Base-by-base conservation (phyloP, 2,329 filamentous ascomycete species). In the Alternaria viburni region DNA sequence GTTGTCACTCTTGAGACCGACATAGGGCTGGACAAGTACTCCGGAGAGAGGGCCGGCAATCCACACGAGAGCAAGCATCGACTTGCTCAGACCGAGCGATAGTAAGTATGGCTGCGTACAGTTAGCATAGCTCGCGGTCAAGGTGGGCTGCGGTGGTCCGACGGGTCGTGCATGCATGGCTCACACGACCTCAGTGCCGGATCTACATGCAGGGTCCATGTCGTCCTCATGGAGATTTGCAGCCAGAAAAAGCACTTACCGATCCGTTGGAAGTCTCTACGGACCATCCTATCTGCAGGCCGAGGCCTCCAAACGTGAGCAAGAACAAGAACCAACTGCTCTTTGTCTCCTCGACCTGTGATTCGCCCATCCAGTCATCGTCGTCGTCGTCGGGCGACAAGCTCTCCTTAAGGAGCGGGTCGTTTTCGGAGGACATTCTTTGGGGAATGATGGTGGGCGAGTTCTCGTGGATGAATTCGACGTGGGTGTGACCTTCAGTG, bases 231-330 rank as follows among this genome's bases (percentile, higher is more conserved):
- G 12, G 46, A 54, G 15, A 4, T 55, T 23, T 28, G 3, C 15
- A n/a, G 28, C 11, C 6, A 6, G 47, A 36, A 55, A 54, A 51
- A 54, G 21, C 51, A 81, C 85, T 74, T 78, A 87, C 86, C 57
- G 95, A 97, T 71, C 94, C 94, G 83, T 97, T 95, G 57, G 93
- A 97, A 45, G 97, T 85, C 80, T 98, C 95, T 45, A 97, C 93
- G 1, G 94, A 94, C 95, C 95, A 98, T 26, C 95, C 93, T 70
- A 98, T 91, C 81, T 98, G 95, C 66, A 98, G 84, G 23, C 88
- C 95, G 64, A 93, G 93, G 70, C 97, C 92, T 76, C 92, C 90
- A 65, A 97, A 85, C 7, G 95, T 97, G 79, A 98, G 83, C 66
- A 97, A 83, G 69, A 96, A 87, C 72, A 98, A 84, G 80, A 97